A percentile compares a stretch with the other conserved stretches of the same genome.
These are phyloP conservation scores for Arthromyces matolae DNA, from an alignment of 768 basidiomycete genomes.

Conservation along the genomic window DNA sequence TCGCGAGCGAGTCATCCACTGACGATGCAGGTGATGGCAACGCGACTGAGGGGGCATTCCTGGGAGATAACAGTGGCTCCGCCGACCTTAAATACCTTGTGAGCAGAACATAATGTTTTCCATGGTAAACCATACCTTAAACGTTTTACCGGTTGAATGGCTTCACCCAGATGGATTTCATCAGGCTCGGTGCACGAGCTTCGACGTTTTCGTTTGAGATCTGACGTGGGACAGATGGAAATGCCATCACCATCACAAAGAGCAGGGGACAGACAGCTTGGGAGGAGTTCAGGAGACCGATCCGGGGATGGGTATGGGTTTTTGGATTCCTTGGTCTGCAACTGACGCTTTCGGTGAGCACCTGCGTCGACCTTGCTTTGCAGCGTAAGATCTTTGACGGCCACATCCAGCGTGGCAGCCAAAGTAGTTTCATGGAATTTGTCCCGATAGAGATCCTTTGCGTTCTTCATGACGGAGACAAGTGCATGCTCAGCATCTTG, in stretches of 20 bases:
- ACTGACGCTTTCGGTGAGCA: constrained; percentile 2
- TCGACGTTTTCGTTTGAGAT: constrained; percentile 11
- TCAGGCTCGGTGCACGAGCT: background rate
- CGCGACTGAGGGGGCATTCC: too few relatives aligned
- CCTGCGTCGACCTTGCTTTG: constrained; percentile 13
- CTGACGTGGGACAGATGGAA: background rate
- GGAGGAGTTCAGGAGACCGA: constrained; percentile 10
- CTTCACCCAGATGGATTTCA: background rate
- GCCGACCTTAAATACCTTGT: background rate
- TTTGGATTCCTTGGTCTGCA: background rate
- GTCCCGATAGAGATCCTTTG: constrained; percentile 18
- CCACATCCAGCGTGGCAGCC: constrained; percentile 22
- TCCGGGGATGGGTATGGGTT: constrained; percentile 17
- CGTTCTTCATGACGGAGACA: background rate
- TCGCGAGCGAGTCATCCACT: background rate
- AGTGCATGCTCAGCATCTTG: background rate
- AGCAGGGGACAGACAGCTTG: background rate
- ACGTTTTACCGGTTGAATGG: constrained; percentile 10
- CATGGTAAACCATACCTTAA: constrained; percentile 10
- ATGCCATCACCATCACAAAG: background rate
- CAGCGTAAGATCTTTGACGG: constrained; percentile 27
- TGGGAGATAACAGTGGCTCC: background rate
- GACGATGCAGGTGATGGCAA: constrained; percentile 13
- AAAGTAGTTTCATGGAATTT: constrained; percentile 12
- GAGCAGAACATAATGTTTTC: background rate